Conservation (phyloP, 179 eudicot genomes). For the Corrigiola litoralis region DNA sequence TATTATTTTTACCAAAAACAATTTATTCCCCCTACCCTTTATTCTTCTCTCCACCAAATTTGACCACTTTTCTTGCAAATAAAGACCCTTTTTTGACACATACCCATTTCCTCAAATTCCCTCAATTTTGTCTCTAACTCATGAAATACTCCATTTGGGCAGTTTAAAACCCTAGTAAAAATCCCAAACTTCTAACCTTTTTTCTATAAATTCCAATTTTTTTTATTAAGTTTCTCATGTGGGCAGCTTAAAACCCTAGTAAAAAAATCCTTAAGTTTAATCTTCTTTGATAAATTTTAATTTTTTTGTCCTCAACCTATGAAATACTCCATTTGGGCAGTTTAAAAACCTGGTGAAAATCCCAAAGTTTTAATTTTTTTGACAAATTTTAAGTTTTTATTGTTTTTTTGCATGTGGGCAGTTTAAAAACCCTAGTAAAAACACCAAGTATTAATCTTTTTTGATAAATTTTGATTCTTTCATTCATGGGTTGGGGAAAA, state of each 20-base stretch:
- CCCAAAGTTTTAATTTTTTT: background rate
- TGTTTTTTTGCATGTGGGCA: too few relatives aligned
- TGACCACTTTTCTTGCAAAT: background rate
- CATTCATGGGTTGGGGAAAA: constrained; percentile 47
- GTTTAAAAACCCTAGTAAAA: constrained; percentile 15
- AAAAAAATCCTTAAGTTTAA: too few relatives aligned
- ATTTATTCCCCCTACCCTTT: background rate
- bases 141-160: too few relatives aligned
- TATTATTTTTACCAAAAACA: background rate
- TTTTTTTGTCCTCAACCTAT: background rate
- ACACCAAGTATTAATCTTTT: background rate
- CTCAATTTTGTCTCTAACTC: background rate
- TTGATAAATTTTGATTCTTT: constrained; percentile 1
- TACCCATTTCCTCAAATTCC: constrained; percentile 15
- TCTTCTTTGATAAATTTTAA: too few relatives aligned
- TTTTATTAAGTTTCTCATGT: too few relatives aligned
- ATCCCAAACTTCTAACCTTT: too few relatives aligned
- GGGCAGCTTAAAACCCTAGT: too few relatives aligned
- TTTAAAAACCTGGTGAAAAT: constrained; percentile 11
- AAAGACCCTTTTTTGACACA: constrained; percentile 7
- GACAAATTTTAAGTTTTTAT: too few relatives aligned
- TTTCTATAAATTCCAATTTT: too few relatives aligned
- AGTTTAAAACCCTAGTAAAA: constrained; percentile 19
- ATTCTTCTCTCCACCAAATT: background rate
- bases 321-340: too few relatives aligned